Evolutionary conservation across 2,329 filamentous ascomycete genomes (phyloP), one percentile per base, ranked within the genome.

Genomic region (Cladophialophora chaetospira): DNA sequence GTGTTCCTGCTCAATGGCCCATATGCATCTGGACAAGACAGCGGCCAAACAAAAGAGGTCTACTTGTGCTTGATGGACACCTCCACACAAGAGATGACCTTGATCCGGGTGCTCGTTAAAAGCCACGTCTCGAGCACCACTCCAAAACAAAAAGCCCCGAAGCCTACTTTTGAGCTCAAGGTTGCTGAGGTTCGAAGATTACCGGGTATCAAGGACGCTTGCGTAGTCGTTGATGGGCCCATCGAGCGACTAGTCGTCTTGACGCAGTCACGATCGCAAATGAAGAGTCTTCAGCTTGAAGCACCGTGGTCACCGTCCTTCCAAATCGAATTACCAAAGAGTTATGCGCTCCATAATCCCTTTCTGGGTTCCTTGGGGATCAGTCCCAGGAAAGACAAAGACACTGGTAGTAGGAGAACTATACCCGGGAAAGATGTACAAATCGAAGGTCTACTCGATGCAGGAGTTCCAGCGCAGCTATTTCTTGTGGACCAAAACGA

Each of bases 221-320:
- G 87, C 71, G 88, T 85, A 65, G 71, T 92, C 40, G 77, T 79
- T 3, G 88, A 92, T 69, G 85, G 85, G 1, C 77, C 80, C 23
- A 77, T 88, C 52, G 84, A 86, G 28, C 84, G 86, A 62, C 87
- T 92, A 49, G 73, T 91, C 2, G 84, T 89, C 23, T 73, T 93
- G 11, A 88, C 85, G 2, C 82, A 87, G 64, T 82, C 84, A 21
- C 79, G 80, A 48, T 77, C 84, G 62, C 86, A 87, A 1, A 79
- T 81, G 26, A 81, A 83, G 44, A 84, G 88, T 66, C 72, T 93
- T 13, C 89, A 86, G 63, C 75, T 89, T 8, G 88, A 91, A 70
- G 87, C 87, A 4, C 88, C 88, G 0, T 92, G 88, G 88, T 86
- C 86, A 55, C 81, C 82, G 50, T 77, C 88, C 10, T 83, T 85